Base-by-base conservation (phyloP, 352 stramenopile genomes). In the Phytophthora sp. region DNA sequence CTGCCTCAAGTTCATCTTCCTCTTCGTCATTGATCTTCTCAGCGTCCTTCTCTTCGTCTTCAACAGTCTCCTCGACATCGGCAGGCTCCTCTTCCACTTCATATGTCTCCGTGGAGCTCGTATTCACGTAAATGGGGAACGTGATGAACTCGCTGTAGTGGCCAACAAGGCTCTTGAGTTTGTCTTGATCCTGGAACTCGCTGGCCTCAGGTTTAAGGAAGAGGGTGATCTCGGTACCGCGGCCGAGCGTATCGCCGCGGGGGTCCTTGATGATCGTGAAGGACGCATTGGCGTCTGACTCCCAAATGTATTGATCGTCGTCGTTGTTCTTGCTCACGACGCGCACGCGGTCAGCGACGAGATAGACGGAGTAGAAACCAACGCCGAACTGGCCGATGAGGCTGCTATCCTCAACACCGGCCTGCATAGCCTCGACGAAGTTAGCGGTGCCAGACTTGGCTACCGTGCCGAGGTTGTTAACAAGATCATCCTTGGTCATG, bases 131-230 rank as follows among this genome's bases (percentile, higher is more conserved):
- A 73, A 99, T 99, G 3, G 98, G 98, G 81, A 99, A 99, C 27
- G 88, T 99, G 62, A 99, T 99, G 83, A 99, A 99, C 85, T 99
- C 98, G 23, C 95, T 99, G 85, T 99, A 99, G 71, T 97, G 95
- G 46, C 94, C 83, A 35, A 99, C 94, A 21, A 99, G 82, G 13
- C 82, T 71, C 74, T 98, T 96, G 50, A 99, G 86, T 66, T 97
- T 97, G 64, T 95, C 76, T 63, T 98, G 83, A 53, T 98, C 89
- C 31, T 98, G 74, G 79, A 99, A 99, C 79, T 99, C 96, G 18
- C 88, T 82, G 12, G 97, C 96, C 70, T 99, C 98, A 64, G 99
- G 95, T 82, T 99, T 99, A 15, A 99, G 87, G 73, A 98, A 98
- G 42, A 99, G 84, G 46, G 96, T 99, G 81, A 99, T 99, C 84